Evolutionary conservation across 192 early-diverging fungal genomes (phyloP).

Genomic region (Umbelopsis isabellina): DNA sequence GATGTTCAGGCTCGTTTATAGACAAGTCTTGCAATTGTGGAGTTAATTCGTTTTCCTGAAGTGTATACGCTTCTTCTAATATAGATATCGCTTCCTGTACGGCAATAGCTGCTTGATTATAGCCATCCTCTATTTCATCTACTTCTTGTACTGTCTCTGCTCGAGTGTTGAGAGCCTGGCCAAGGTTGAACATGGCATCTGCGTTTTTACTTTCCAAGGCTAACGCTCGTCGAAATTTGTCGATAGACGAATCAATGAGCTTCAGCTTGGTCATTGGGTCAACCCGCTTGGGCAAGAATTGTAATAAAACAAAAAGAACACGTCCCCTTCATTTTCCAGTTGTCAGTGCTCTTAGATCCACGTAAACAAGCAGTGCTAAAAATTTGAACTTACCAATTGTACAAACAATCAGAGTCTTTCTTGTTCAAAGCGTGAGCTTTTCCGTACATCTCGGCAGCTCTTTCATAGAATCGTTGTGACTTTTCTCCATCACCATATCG

Average conservation of each 20-base stretch:
- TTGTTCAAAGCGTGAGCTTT: conserved; percentile 58
- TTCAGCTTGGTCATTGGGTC: conserved; percentile 41
- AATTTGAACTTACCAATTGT: conserved; percentile 59
- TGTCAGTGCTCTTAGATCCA: neutral
- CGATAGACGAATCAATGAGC: conserved; percentile 56
- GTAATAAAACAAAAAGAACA: conserved; percentile 58
- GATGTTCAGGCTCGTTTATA: neutral
- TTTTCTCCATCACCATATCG: conserved; percentile 70
- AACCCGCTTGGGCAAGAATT: conserved; percentile 52
- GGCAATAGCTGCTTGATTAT: conserved; percentile 40
- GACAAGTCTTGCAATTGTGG: conserved; percentile 8
- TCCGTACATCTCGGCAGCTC: conserved; percentile 65
- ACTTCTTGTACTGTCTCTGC: conserved; percentile 58
- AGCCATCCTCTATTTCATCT: conserved; percentile 51
- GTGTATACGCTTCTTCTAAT: conserved; percentile 51
- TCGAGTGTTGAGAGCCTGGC: conserved; percentile 61
- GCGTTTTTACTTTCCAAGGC: conserved; percentile 54
- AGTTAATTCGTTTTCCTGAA: conserved; percentile 40
- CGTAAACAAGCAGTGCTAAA: neutral
- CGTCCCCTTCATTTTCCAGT: conserved; percentile 46
- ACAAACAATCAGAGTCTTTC: conserved; percentile 62
- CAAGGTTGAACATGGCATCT: conserved; percentile 71
- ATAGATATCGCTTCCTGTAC: conserved; percentile 54
- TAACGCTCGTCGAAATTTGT: conserved; percentile 53
- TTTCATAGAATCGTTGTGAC: conserved; percentile 67